Evolutionary conservation across 129 eudicot species (phyloP), one percentile per base, ranked within the genome.

Genomic region (Helichrysum umbraculigerum): DNA sequence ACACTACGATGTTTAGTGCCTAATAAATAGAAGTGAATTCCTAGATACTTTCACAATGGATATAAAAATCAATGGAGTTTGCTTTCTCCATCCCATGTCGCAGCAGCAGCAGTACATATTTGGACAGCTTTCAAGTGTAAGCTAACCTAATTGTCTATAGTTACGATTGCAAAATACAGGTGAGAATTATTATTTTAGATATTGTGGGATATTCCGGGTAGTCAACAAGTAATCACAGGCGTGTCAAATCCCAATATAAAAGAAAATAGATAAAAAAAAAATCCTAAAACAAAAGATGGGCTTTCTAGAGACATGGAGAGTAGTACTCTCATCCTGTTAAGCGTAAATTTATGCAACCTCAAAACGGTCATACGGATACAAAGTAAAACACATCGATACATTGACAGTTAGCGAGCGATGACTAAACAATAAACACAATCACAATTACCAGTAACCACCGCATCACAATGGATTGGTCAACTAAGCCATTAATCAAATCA

Each of bases 31-130:
- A 25, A 25, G 47, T 41, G 7, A 54, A 17, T 54, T 8, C 21
- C 22, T 4, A 5, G 21, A 54, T 54, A 54, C 21, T 54, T 4
- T 54, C 21, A n/a, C 9, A 54, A 7, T 19, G 67, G 37, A 21
- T 57, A 35, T 34, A 72, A 15, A 71, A 33, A 57, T 35, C 17
- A 58, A 61, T 28, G 11, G 47, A 74, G 60, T 61, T 74, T 61
- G 59, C 70, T 28, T 32, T 68, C 62, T 74, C 33, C 44, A 42
- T 62, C 35, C 39, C 16, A 28, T 74, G 22, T 28, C 22, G 70
- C 20, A 25, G 28, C 28, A 1, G 28, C 28, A 74, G 50, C 42
- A 20, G 30, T 10, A 74, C 17, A 28, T 61, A 41, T 39, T 62
- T 74, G 61, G 30, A 50, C 47, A 41, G 61, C 50, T 66, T 74